Evolutionary conservation across 2,329 filamentous ascomycete species (phyloP), one percentile per base, ranked within the genome.

Genomic region (Neonectria ditissima): DNA sequence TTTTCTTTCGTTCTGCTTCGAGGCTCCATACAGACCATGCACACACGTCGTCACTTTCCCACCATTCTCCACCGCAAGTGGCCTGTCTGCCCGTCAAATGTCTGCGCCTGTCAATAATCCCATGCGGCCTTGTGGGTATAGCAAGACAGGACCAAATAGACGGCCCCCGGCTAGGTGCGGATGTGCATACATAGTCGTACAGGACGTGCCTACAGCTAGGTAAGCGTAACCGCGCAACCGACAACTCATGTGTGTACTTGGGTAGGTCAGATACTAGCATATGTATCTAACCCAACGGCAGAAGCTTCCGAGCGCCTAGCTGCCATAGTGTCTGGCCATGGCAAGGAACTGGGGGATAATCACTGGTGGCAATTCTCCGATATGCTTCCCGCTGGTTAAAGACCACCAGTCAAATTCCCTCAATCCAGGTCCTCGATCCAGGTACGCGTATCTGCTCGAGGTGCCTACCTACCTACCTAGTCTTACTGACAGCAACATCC

Each of bases 231-330:
- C 59, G 59, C 59, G 59, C 59, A 62, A 57, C 59, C 54, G 53
- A 51, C 24, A 28, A 34, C 47, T 30, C 24, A 48, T n/a, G n/a
- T n/a, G n/a, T n/a, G n/a, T n/a, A n/a, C n/a, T n/a, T n/a, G n/a
- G n/a, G n/a, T 16, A 13, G 5, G 18, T 16, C 20, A 14, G 24
- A 43, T n/a, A 37, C 53, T 32, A 62, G 51, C 51, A 32, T 51
- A 47, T 53, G 57, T 60, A 47, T 50, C 53, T 37, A 47, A 30
- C 44, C 37, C 52, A 62, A 55, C 54, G 59, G 59, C 59, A 53
- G n/a, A 30, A 6, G 24, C 28, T 62, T 57, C 59, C 59, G 54
- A 62, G 59, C 59, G 59, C 59, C 59, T 54, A 62, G 45, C 45
- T 41, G 22, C 47, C 47, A 61, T 43, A 14, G 13, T 7, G 32